Base-by-base conservation (phyloP, 305 asterid species). In the Fraxinus platypoda region DNA sequence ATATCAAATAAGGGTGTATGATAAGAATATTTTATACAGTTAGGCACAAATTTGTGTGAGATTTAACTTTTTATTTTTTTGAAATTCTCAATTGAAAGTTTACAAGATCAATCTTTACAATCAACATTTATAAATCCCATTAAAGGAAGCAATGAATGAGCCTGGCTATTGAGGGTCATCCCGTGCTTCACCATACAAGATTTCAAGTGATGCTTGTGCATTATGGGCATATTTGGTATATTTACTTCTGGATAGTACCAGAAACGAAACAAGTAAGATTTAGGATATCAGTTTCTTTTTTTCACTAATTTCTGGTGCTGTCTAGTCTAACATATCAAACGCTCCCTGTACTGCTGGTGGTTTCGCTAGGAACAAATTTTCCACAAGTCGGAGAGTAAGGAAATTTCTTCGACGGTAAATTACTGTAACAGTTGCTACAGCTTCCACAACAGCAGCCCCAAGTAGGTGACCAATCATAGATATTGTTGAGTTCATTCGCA, bases 401-500 rank as follows among this genome's bases (percentile, higher is more conserved):
- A n/a, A 54, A 19, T 54, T 54, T n/a, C 66, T 54, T 54, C 25
- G 6, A 54, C 6, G 26, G 37, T 78, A 71, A 62, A 75, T 43
- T 77, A 88, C 91, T 89, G 85, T 81, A 26, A 89, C 82, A 12
- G 90, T 87, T 19, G 88, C 90, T 3, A 89, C 84, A 54, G 92
- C 89, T 78, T 89, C 90, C 59, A 89, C 83, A 64, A 88, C 86
- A 26, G 88, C 87, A 66, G 89, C 90, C 52, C 90, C 89, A 13
- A 89, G 78, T n/a, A 86, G 86, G 86, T 87, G 89, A 41, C 89
- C 92, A 19, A 83, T 83, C 89, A 89, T 89, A 26, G 88, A 87
- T 78, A 87, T 87, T 4, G 90, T 85, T 3, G 92, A 89, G 83
- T 89, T 87, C 64, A 86, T 77, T 41, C 83, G 19, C 68, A 87